phyloP scores from a whole-genome alignment of 805 yeast species.

The Nakazawaea wyomingensis region DNA sequence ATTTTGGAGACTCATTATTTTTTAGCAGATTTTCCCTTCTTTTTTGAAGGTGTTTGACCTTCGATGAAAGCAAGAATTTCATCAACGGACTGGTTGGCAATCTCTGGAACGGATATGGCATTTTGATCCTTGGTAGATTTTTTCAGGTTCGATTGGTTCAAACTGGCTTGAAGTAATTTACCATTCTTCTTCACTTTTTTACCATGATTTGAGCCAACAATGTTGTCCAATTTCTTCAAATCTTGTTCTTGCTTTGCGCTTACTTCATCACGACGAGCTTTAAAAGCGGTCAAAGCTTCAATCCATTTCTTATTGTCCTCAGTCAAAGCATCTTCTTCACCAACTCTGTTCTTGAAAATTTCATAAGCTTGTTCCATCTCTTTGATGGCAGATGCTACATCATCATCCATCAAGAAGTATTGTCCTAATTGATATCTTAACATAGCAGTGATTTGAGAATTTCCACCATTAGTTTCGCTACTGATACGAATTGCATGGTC shows the following conservation, averaged over 20 bases:
- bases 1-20: too few species aligned
- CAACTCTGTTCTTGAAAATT: slow-evolving; percentile 52
- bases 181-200: slow-evolving; percentile 11
- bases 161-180: background rate
- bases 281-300: slow-evolving; percentile 45
- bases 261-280: slow-evolving; percentile 27
- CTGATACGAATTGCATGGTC: slow-evolving; percentile 49
- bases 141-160: background rate
- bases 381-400: slow-evolving; percentile 51
- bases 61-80: slow-evolving; percentile 69
- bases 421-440: slow-evolving; percentile 68
- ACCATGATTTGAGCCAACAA: slow-evolving; percentile 13
- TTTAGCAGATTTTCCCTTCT: slow-evolving; percentile 22
- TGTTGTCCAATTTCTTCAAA: slow-evolving; percentile 23
- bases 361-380: slow-evolving; percentile 52
- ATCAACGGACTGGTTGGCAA: slow-evolving; percentile 63
- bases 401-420: slow-evolving; percentile 45
- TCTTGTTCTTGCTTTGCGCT: slow-evolving; percentile 39
- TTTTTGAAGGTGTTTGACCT: slow-evolving; percentile 36
- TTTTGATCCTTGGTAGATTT: slow-evolving; percentile 25
- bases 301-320: slow-evolving; percentile 65
- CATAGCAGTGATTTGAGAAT: slow-evolving; percentile 57
- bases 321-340: slow-evolving; percentile 63
- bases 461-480: slow-evolving; percentile 46
- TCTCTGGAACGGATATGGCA: slow-evolving; percentile 41